Conservation (phyloP, 1,284 basidiomycete species). For the Cutaneotrichosporon cutaneum region DNA sequence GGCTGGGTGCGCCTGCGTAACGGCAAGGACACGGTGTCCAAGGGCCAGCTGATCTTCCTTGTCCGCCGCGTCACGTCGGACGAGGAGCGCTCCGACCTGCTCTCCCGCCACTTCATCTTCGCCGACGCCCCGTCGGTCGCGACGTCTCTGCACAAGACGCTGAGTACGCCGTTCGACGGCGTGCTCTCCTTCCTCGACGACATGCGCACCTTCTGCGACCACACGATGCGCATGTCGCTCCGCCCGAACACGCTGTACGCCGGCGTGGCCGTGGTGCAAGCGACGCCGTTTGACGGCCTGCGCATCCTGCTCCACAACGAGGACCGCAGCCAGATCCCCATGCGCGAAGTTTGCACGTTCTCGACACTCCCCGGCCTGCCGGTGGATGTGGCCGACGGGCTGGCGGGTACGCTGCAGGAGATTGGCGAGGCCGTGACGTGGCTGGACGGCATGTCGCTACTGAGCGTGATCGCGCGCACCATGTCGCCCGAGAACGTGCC, state of each 20-base stretch:
- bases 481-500: constrained; percentile 30
- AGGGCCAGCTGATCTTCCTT: constrained; percentile 55
- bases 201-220: constrained; percentile 48
- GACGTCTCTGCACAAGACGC: constrained; percentile 46
- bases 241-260: constrained; percentile 52
- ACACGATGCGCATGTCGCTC: constrained; percentile 40
- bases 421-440: constrained; percentile 49
- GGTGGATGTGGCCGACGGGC: constrained; percentile 17
- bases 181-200: constrained; percentile 52
- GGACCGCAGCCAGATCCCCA: constrained; percentile 52
- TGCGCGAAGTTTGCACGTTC: constrained; percentile 48
- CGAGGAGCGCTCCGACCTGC: constrained; percentile 49
- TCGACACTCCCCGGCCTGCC: constrained; percentile 20
- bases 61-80: constrained; percentile 49
- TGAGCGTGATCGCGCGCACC: constrained; percentile 48
- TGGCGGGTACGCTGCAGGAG: constrained; percentile 48
- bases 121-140: constrained; percentile 52
- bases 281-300: constrained; percentile 54
- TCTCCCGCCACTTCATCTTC: constrained; percentile 53
- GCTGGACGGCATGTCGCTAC: constrained; percentile 49
- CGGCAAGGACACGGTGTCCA: constrained; percentile 50
- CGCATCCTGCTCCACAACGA: constrained; percentile 50
- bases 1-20: constrained; percentile 49
- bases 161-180: constrained; percentile 52
- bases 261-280: constrained; percentile 53